A percentile compares a stretch with the other conserved stretches of the same genome.
Evolutionary conservation across 108 stramenopile genomes (phyloP).

Genomic region (Epithemia pelagica): DNA sequence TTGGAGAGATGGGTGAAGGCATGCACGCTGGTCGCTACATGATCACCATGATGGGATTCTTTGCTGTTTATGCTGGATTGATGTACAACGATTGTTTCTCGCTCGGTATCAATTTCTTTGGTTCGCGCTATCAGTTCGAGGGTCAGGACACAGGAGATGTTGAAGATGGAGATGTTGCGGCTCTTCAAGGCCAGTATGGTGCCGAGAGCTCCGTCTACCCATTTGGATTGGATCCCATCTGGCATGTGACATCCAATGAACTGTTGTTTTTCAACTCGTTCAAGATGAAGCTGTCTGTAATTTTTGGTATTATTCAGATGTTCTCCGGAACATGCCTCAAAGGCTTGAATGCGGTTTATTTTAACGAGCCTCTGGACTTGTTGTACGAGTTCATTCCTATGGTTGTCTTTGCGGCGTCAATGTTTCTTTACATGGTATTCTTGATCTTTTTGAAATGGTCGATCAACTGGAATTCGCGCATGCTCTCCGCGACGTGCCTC

Average conservation of each 20-base stretch:
- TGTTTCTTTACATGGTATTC: slow-evolving; percentile 97
- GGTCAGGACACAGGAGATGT: slow-evolving; percentile 56
- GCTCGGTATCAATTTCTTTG: slow-evolving; percentile 89
- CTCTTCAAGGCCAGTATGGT: slow-evolving; percentile 59
- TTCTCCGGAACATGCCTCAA: slow-evolving; percentile 89
- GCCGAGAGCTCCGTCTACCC: slow-evolving; percentile 86
- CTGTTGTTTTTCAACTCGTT: slow-evolving; percentile 98
- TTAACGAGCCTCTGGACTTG: slow-evolving; percentile 84
- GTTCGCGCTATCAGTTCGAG: slow-evolving; percentile 76
- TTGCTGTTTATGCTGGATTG: slow-evolving; percentile 93
- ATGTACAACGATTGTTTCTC: slow-evolving; percentile 99
- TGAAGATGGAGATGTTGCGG: slow-evolving; percentile 66
- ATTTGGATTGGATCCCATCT: slow-evolving; percentile 96
- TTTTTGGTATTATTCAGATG: slow-evolving; percentile 98
- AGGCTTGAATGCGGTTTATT: slow-evolving; percentile 90
- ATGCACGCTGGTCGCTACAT: slow-evolving; percentile 90
- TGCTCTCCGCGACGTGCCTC: slow-evolving; percentile 89
- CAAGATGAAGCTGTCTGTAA: slow-evolving; percentile 99
- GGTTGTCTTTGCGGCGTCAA: slow-evolving; percentile 85
- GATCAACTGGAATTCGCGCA: slow-evolving; percentile 94
- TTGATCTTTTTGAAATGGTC: slow-evolving; percentile 98
- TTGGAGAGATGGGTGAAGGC: slow-evolving; percentile 85
- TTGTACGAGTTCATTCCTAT: slow-evolving; percentile 94
- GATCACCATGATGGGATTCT: slow-evolving; percentile 96
- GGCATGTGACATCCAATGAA: slow-evolving; percentile 94